These are phyloP conservation scores for Apiotrichum mycotoxinovorans DNA, from an alignment of 1,284 basidiomycete genomes.

Conservation along the genomic window DNA sequence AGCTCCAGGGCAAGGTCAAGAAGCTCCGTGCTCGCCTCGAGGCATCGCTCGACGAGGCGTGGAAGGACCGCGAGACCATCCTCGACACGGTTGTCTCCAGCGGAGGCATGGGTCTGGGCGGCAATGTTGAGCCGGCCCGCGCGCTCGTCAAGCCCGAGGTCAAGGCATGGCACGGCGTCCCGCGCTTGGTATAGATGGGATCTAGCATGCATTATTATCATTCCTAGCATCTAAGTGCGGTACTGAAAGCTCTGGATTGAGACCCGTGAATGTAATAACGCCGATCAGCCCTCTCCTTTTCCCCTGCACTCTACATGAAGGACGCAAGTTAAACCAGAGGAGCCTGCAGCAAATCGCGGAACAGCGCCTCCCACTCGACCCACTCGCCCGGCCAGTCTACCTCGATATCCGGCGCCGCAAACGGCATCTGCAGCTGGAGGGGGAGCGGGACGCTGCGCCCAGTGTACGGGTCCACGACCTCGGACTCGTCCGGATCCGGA, in stretches of 20 bases:
- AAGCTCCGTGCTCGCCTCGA: constrained; percentile 32
- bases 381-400: background rate
- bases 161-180: constrained; percentile 37
- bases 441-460: background rate
- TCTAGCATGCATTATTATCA: background rate
- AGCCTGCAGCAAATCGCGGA: constrained; percentile 4
- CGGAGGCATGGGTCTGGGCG: constrained; percentile 39
- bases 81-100: constrained; percentile 29
- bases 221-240: no score
- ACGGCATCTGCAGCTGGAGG: background rate
- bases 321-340: no score
- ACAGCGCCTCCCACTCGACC: constrained; percentile 10
- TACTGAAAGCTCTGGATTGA: no score
- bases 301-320: no score
- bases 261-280: no score
- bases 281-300: no score
- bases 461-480: background rate
- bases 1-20: constrained; percentile 34
- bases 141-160: constrained; percentile 31
- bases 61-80: constrained; percentile 36
- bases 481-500: no score
- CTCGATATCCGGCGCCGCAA: background rate
- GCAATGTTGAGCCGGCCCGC: constrained; percentile 21
- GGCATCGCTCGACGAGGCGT: constrained; percentile 36
- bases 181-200: constrained; percentile 25